Evolutionary conservation across 2,329 filamentous ascomycete genomes (phyloP).

Genomic region (Aureobasidium vineae): DNA sequence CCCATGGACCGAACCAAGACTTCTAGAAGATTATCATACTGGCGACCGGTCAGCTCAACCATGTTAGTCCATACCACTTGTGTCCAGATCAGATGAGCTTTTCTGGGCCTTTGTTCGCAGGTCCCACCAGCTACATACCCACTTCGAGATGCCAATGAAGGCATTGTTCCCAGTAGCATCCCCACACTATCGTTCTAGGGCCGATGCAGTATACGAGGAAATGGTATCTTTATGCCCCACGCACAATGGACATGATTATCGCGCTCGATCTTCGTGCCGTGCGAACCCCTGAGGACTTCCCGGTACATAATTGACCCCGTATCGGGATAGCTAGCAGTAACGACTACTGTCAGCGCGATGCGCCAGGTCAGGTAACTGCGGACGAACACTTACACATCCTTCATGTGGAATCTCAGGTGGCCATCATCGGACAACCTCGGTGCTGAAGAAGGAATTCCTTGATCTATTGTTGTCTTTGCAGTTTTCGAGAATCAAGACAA

Average conservation of each 20-base stretch:
- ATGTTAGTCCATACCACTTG: background rate
- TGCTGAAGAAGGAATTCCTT: background rate
- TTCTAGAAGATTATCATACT: background rate
- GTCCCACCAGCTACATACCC: background rate
- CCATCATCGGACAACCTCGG: background rate
- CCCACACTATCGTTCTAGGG: background rate
- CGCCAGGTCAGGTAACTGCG: background rate
- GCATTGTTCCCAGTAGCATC: background rate
- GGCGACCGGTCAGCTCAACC: background rate
- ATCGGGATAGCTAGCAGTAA: too few species aligned
- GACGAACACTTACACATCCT: background rate
- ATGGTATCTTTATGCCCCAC: too few species aligned
- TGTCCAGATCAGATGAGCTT: background rate
- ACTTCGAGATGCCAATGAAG: background rate
- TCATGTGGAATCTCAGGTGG: background rate
- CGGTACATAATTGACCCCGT: too few species aligned
- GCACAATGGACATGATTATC: background rate
- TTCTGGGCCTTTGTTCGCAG: background rate
- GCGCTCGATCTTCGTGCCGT: too few species aligned
- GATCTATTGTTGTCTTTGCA: background rate
- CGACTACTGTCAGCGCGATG: too few species aligned
- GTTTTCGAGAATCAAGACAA: background rate
- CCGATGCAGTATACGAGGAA: background rate
- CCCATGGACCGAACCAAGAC: conserved; percentile 8
- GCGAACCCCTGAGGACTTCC: too few species aligned